Base-by-base conservation (phyloP, 108 stramenopile genomes). In the Nannochloropsis oceanica region DNA sequence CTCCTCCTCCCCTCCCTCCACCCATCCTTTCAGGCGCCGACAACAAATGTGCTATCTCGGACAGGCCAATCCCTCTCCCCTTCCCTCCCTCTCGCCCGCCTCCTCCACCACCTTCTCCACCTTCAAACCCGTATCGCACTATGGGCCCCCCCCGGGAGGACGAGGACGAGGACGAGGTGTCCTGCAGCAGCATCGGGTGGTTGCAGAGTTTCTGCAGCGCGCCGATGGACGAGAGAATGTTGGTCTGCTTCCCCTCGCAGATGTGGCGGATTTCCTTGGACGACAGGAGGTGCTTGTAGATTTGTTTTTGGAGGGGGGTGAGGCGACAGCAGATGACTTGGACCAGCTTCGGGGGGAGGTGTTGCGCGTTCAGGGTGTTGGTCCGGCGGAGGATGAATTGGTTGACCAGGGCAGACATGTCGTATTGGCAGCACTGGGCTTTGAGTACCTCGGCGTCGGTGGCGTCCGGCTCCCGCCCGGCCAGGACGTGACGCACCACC, bases 271-370 rank as follows among this genome's bases (percentile, higher is more conserved):
- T 95, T 84, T 92, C 96, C 87, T 97, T 98, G 85, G 92, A 92
- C 83, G 91, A 91, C 73, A 97, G 89, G 44, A 99, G 86, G 89
- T 95, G 95, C 81, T 94, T 89, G 91, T 99, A 99, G 94, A 99
- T 97, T 80, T 93, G 93, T 85, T 93, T 91, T 84, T 99, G 98
- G 89, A 97, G 94, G 43, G 94, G 93, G 22, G 98, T 97, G 79
- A 97, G 88, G 82, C 96, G 92, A 90, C 97, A 98, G 87, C 96
- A 97, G 22, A 99, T 97, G 73, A 99, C 86, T 90, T 99, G 98
- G 12, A 97, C 96, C 43, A 99, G 91, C 87, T 99, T 99, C 73
- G 98, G 96, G 80, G 98, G 98, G 80, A 99, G 92, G 88, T 97
- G 97, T 90, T 99, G 88, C 12, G 98, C 97, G 89, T 97, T 97